phyloP scores from a whole-genome alignment of 1,284 basidiomycete genomes.

The Cryptococcus sp. region DNA sequence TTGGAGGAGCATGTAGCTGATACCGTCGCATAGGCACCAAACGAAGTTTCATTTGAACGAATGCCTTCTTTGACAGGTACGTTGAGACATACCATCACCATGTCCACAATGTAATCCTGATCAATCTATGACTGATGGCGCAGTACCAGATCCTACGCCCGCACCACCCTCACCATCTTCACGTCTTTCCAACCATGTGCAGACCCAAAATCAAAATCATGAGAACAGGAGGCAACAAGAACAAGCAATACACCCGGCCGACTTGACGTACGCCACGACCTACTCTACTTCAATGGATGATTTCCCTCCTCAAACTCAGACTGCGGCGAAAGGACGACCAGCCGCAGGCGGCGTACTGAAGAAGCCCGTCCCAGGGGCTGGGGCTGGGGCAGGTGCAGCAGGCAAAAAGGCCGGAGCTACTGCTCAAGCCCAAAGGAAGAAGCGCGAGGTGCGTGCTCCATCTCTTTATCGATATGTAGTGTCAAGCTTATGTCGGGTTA shows the following conservation, averaged over 20 bases:
- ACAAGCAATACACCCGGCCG: constrained; percentile 13
- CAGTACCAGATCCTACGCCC: constrained; percentile 9
- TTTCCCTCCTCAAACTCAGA: constrained; percentile 9
- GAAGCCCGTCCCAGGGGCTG: constrained; percentile 7
- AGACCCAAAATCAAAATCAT: constrained; percentile 1
- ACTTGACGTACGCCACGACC: constrained; percentile 49
- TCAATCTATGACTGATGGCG: not conserved
- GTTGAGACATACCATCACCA: not conserved
- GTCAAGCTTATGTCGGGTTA: constrained; percentile 6
- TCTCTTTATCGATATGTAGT: not conserved
- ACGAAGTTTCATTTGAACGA: not conserved
- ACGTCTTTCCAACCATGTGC: constrained; percentile 1
- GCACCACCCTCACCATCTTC: constrained; percentile 5
- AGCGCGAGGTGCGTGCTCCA: constrained; percentile 61
- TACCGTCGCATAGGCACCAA: not conserved
- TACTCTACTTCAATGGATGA: constrained; percentile 28
- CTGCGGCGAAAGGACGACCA: not conserved
- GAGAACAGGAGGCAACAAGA: not conserved
- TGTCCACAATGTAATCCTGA: not conserved
- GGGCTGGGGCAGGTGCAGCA: constrained; percentile 6
- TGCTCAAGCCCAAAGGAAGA: constrained; percentile 68
- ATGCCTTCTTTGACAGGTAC: not conserved
- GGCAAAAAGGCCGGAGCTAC: constrained; percentile 24
- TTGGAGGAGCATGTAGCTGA: not conserved
- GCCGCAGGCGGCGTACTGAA: constrained; percentile 1